phyloP scores from a whole-genome alignment of 306 rosid genomes.

The Cucumis hystrix region DNA sequence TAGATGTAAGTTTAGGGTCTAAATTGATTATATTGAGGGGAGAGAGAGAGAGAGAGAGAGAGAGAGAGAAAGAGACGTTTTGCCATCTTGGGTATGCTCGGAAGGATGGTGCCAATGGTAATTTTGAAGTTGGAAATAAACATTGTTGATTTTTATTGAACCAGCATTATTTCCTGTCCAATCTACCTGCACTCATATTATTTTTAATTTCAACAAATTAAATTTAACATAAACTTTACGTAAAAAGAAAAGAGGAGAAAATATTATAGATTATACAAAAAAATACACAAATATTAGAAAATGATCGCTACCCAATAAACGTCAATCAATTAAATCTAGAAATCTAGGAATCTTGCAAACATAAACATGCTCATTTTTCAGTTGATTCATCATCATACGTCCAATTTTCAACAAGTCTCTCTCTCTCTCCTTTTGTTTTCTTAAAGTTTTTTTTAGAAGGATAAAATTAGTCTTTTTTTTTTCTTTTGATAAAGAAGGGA shows the following conservation, averaged over 20 bases:
- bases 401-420: background rate
- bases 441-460: no score
- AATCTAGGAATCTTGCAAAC: background rate
- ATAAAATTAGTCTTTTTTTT: no score
- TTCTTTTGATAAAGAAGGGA: no score
- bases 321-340: background rate
- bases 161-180: slow-evolving; percentile 24
- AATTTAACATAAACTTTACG: no score
- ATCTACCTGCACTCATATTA: slow-evolving; percentile 11
- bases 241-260: no score
- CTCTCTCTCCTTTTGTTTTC: no score
- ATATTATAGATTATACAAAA: background rate
- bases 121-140: slow-evolving; percentile 11
- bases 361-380: background rate
- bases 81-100: slow-evolving; percentile 23
- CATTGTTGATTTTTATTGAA: slow-evolving; percentile 17
- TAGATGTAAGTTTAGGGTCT: no score
- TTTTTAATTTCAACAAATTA: background rate
- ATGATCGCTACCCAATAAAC: background rate
- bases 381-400: background rate
- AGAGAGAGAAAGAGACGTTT: slow-evolving; percentile 2
- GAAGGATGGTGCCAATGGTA: slow-evolving; percentile 33
- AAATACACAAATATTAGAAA: background rate
- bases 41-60: background rate
- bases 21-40: no score